Base-by-base conservation (phyloP, 2,329 filamentous ascomycete species). In the Cladosporium sp. region DNA sequence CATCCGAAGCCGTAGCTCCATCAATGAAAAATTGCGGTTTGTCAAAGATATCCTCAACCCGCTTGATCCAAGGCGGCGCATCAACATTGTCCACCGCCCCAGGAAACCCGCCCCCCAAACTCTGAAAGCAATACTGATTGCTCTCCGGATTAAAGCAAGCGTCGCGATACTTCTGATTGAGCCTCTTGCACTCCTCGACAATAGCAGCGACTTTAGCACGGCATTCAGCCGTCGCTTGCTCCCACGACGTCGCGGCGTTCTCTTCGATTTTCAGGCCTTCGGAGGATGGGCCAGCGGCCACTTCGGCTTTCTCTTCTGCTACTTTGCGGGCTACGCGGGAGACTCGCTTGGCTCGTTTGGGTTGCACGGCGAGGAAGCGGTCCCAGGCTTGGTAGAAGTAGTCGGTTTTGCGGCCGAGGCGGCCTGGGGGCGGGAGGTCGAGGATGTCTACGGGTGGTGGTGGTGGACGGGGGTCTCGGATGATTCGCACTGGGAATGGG, bases 111-210 rank as follows among this genome's bases (percentile, higher is more conserved):
- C 72, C 72, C 14, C 38, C 60, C 55, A 76, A 49, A 18, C 67
- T 69, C 51, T 69, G 68, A 52, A 76, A 54, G 81, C 72, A 73
- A 58, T 73, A 71, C 12, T 68, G 64, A 75, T 93, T 91, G 44
- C 86, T 82, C 74, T 95, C 92, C 61, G 96, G 87, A 75, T 96
- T 90, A 74, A 96, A 96, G 76, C 95, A 88, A n/a, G 89, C 87
- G 74, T 96, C 92, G 18, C 90, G 86, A 75, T 96, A 97, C 77
- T 92, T 94, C 73, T 92, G 90, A 77, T 96, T 96, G 66, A 92
- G 82, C 10, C 91, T 85, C 26, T 87, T 84, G 75, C 92, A 96
- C 72, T 88, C 86, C 66, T 81, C 82, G 34, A 85, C 82, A 65
- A 88, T 88, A 67, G 85, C 84, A 10, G 81, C 78, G 6, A 88